Evolutionary conservation across 768 basidiomycete species (phyloP).

Genomic region (Pleurotus djamor): DNA sequence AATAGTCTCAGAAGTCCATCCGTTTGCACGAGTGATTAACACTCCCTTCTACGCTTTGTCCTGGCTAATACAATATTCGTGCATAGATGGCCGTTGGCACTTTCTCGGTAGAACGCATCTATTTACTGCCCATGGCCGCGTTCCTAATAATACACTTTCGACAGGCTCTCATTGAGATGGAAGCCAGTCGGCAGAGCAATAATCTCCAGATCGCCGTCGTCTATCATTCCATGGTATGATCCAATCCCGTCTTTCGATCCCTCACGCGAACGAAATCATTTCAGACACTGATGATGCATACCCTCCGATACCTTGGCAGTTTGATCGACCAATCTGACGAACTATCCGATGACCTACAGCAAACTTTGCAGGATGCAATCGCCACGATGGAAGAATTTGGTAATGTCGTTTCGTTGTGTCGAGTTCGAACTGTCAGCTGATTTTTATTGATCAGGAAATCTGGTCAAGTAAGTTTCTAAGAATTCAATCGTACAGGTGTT

Average conservation of each 20-base stretch:
- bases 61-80: not conserved
- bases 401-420: not conserved
- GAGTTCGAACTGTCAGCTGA: not conserved
- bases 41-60: not conserved
- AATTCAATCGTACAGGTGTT: not conserved
- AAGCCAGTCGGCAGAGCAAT: not conserved
- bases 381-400: constrained; percentile 7
- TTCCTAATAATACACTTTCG: not conserved
- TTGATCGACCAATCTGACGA: constrained; percentile 12
- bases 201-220: constrained; percentile 3
- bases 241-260: not conserved
- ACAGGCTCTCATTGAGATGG: constrained; percentile 3
- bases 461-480: not conserved
- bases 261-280: not conserved
- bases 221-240: constrained; percentile 1
- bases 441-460: not conserved
- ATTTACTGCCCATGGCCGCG: not conserved
- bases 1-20: not conserved
- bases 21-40: not conserved
- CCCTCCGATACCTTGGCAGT: not conserved
- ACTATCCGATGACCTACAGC: constrained; percentile 5
- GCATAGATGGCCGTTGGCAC: not conserved
- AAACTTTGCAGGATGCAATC: not conserved
- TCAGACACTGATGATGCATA: constrained; percentile 3
- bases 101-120: not conserved